Conservation (phyloP, 2,329 filamentous ascomycete species). For the Diaporthe vexans region DNA sequence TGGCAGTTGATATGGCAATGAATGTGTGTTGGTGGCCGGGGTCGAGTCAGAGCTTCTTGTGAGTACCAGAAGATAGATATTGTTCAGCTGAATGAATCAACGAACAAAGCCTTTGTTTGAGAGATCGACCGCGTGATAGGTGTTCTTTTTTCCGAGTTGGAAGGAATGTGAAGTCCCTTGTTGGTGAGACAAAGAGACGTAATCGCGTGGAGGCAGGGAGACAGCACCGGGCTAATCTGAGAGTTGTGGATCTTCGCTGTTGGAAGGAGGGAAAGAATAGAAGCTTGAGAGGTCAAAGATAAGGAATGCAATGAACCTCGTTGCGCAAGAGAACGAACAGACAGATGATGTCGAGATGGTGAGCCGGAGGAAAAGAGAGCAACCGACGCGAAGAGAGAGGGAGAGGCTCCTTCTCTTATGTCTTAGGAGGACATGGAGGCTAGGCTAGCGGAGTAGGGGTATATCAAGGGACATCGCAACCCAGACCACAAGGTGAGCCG, state of each 20-base stretch:
- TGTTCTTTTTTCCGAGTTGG: slow-evolving; percentile 11
- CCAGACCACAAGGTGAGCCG: slow-evolving; percentile 23
- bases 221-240: slow-evolving; percentile 19
- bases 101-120: slow-evolving; percentile 24
- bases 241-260: slow-evolving; percentile 22
- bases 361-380: not conserved
- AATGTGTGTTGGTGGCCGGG: slow-evolving; percentile 32
- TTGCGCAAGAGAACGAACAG: slow-evolving; percentile 26
- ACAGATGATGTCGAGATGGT: slow-evolving; percentile 28
- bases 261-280: slow-evolving; percentile 31
- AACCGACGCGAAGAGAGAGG: not conserved
- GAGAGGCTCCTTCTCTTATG: slow-evolving; percentile 31
- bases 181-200: slow-evolving; percentile 28
- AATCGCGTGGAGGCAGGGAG: not conserved
- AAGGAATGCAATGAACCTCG: slow-evolving; percentile 35
- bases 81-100: slow-evolving; percentile 2
- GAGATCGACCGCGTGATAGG: not conserved
- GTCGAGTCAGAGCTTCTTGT: not conserved
- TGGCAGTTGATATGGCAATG: slow-evolving; percentile 23
- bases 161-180: slow-evolving; percentile 20
- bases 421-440: slow-evolving; percentile 26
- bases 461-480: slow-evolving; percentile 31
- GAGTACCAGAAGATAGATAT: not conserved
- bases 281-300: slow-evolving; percentile 24
- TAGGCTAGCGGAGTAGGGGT: slow-evolving; percentile 23